phyloP scores from a whole-genome alignment of 179 eudicot species.

The Actinidia chinensis region DNA sequence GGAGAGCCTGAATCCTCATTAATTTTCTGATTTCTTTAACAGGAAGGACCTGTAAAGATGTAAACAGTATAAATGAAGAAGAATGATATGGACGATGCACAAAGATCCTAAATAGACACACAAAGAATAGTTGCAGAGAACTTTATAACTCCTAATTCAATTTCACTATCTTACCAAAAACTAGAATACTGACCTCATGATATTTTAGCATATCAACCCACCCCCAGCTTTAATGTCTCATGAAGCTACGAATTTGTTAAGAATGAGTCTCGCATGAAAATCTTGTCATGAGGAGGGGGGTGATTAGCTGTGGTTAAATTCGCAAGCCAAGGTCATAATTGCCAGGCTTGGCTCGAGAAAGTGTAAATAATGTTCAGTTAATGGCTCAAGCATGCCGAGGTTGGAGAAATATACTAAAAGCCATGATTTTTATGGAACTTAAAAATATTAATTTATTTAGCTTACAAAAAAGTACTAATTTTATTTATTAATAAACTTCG shows the following conservation, averaged over 20 bases:
- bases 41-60: constrained; percentile 61
- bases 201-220: background rate
- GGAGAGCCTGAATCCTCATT: constrained; percentile 88
- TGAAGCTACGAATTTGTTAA: background rate
- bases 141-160: background rate
- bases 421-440: no score
- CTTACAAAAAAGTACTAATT: no score
- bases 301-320: no score
- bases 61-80: constrained; percentile 15
- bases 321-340: background rate
- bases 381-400: background rate
- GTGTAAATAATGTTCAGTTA: background rate
- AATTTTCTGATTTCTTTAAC: constrained; percentile 68
- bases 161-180: background rate
- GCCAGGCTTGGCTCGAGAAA: background rate
- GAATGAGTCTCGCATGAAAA: background rate
- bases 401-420: no score
- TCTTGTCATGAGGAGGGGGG: no score
- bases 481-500: no score
- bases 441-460: no score
- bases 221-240: background rate
- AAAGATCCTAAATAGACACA: background rate
- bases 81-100: background rate
- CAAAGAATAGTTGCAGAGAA: background rate
- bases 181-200: background rate